These are phyloP conservation scores for Akanthomyces muscarius DNA, from an alignment of 2,329 filamentous ascomycete species.

Conservation along the genomic window DNA sequence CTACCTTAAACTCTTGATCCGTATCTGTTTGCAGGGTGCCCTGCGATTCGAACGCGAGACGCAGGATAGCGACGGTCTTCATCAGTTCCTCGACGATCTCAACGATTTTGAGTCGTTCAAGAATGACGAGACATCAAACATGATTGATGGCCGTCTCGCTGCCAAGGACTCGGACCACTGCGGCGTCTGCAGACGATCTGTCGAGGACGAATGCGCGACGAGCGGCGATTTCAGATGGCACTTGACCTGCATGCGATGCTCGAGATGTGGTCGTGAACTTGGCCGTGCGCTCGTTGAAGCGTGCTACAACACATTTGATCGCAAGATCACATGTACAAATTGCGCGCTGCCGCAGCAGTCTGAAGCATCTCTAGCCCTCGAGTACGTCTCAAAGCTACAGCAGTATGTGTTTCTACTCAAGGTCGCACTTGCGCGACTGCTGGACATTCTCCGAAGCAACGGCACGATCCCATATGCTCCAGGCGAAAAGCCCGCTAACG, in stretches of 20 bases:
- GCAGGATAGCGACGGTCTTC: constrained; percentile 67
- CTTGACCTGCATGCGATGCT: constrained; percentile 73
- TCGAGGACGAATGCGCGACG: constrained; percentile 89
- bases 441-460: constrained; percentile 80
- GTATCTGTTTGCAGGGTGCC: constrained; percentile 92
- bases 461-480: constrained; percentile 74
- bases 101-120: constrained; percentile 76
- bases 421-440: constrained; percentile 82
- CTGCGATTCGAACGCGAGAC: constrained; percentile 87
- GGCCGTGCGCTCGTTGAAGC: constrained; percentile 65
- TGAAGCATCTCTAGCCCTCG: constrained; percentile 54
- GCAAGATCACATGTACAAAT: constrained; percentile 65
- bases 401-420: constrained; percentile 92
- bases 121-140: constrained; percentile 63
- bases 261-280: constrained; percentile 61
- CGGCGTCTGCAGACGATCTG: constrained; percentile 72
- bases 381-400: constrained; percentile 77
- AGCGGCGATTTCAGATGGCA: constrained; percentile 78
- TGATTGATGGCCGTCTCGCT: constrained; percentile 62
- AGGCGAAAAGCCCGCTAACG: constrained; percentile 59
- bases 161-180: constrained; percentile 83
- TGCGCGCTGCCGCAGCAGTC: constrained; percentile 56
- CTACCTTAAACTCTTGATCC: constrained; percentile 94
- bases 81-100: constrained; percentile 79
- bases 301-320: constrained; percentile 63